phyloP scores from a whole-genome alignment of 2,329 filamentous ascomycete genomes.

The Gaeumannomyces tritici region DNA sequence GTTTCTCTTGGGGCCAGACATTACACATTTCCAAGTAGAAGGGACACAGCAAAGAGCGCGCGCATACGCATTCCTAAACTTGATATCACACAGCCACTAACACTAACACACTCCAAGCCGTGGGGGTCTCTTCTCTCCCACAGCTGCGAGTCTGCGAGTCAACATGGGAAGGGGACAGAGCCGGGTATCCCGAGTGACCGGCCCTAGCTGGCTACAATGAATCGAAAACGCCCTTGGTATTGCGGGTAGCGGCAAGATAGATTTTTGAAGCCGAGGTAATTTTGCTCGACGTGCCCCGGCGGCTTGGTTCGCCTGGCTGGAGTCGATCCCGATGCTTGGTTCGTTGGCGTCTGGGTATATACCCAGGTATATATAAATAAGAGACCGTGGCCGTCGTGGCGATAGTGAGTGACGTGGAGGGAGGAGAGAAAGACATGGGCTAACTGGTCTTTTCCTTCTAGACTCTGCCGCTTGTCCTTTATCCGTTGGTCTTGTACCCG shows the following conservation, averaged over 20 bases:
- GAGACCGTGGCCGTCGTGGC: not conserved
- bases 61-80: not conserved
- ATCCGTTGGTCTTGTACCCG: not conserved
- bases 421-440: not conserved
- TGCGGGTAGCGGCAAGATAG: not conserved
- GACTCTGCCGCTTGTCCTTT: not conserved
- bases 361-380: no score
- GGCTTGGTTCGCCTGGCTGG: not conserved
- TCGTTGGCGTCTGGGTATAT: not conserved
- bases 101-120: not conserved
- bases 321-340: not conserved
- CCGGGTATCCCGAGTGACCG: not conserved
- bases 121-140: not conserved
- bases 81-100: not conserved
- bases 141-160: not conserved
- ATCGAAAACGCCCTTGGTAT: not conserved
- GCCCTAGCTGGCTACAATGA: not conserved
- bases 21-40: no score
- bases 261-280: not conserved
- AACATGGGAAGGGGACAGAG: not conserved
- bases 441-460: not conserved
- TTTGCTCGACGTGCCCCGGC: not conserved
- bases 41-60: not conserved
- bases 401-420: not conserved
- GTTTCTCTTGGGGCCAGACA: not conserved